Percentiles rank a stretch among this genome's conserved stretches.
phyloP scores from a whole-genome alignment of 2,329 filamentous ascomycete genomes.

The Kalmusia sp. region DNA sequence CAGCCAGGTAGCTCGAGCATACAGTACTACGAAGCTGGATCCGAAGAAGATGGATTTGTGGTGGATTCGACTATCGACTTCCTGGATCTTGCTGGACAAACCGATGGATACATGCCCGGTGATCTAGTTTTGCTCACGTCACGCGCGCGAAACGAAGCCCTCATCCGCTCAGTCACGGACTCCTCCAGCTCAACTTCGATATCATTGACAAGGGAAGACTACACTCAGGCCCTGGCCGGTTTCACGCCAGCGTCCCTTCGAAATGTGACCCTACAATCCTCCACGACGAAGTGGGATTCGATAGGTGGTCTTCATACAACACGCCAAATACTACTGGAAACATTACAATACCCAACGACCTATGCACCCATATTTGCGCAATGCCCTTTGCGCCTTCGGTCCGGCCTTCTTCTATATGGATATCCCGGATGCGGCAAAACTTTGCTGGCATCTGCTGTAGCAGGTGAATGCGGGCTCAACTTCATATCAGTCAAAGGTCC shows the following conservation, averaged over 20 bases:
- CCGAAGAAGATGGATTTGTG: constrained; percentile 65
- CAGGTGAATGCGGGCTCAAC: constrained; percentile 95
- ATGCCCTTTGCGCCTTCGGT: constrained; percentile 92
- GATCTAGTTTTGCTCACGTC: constrained; percentile 87
- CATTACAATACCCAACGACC: constrained; percentile 94
- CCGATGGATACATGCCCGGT: constrained; percentile 97
- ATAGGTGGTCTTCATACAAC: constrained; percentile 90
- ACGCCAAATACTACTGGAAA: constrained; percentile 90
- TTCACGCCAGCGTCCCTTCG: constrained; percentile 95
- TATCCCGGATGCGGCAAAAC: constrained; percentile 98
- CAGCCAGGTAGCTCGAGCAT: constrained; percentile 47
- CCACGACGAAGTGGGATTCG: constrained; percentile 87
- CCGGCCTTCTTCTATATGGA: constrained; percentile 90
- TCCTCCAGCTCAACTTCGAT: constrained; percentile 52
- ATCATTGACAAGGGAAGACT: constrained; percentile 75
- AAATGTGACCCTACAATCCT: constrained; percentile 92
- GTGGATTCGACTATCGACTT: constrained; percentile 84
- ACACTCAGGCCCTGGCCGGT: constrained; percentile 82
- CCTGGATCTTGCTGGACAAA: constrained; percentile 89
- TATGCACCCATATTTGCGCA: constrained; percentile 98
- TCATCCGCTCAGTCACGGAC: constrained; percentile 78
- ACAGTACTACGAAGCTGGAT: constrained; percentile 45
- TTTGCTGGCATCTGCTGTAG: constrained; percentile 92
- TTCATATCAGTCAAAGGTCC: constrained; percentile 99
- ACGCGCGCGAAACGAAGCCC: constrained; percentile 86